A percentile compares a stretch with the other conserved stretches of the same genome.
Evolutionary conservation across 768 basidiomycete species (phyloP).

Genomic region (Panellus pusillus): DNA sequence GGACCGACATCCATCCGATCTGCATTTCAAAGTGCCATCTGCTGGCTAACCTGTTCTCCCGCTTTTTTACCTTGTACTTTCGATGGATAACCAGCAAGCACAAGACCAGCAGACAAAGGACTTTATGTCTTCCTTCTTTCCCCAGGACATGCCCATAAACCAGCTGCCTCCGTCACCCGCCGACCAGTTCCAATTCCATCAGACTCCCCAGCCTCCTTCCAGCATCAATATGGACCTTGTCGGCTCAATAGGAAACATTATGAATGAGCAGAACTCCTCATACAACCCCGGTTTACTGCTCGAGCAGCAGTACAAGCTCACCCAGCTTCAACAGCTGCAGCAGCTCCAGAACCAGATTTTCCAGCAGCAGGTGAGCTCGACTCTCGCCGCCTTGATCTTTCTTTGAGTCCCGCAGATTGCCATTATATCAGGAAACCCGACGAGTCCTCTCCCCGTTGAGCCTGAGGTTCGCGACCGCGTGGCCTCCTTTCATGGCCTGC

Average conservation of each 20-base stretch:
- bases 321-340: constrained; percentile 75
- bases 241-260: constrained; percentile 15
- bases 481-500: constrained; percentile 51
- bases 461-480: constrained; percentile 32
- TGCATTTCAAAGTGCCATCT: background rate
- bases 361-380: constrained; percentile 74
- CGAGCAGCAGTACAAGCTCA: constrained; percentile 78
- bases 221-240: constrained; percentile 11
- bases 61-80: background rate
- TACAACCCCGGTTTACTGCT: constrained; percentile 51
- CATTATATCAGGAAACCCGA: constrained; percentile 56
- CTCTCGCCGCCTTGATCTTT: constrained; percentile 1
- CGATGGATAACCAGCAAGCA: constrained; percentile 26
- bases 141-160: constrained; percentile 23
- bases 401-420: constrained; percentile 50
- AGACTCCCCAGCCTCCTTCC: constrained; percentile 9
- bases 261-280: constrained; percentile 18
- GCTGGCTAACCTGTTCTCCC: background rate
- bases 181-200: constrained; percentile 22
- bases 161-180: constrained; percentile 26
- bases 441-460: constrained; percentile 36
- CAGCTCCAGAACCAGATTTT: constrained; percentile 84
- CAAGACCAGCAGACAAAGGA: constrained; percentile 32
- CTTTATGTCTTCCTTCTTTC: constrained; percentile 34
- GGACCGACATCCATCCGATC: background rate